Evolutionary conservation across 1,284 basidiomycete species (phyloP).

Genomic region (Calocybe gambosa): DNA sequence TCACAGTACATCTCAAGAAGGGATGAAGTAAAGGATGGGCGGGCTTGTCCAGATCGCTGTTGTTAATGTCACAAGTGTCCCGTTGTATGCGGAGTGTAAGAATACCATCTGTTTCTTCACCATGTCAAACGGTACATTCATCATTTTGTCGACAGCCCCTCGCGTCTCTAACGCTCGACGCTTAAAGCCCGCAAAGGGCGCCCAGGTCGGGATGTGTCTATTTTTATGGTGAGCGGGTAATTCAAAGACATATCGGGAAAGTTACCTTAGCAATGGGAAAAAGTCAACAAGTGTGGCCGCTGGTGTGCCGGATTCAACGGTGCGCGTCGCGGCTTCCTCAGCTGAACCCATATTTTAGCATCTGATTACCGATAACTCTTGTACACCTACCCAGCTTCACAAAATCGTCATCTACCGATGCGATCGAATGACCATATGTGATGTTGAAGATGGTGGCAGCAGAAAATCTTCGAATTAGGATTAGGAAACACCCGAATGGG

Average conservation of each 20-base stretch:
- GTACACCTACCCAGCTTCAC: constrained; percentile 29
- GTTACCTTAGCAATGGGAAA: constrained; percentile 42
- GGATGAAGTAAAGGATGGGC: constrained; percentile 48
- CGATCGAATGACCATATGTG: constrained; percentile 39
- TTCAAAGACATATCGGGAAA: neutral
- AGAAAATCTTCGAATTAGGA: constrained; percentile 29
- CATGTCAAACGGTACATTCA: constrained; percentile 47
- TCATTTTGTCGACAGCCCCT: constrained; percentile 37
- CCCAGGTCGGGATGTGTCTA: constrained; percentile 49
- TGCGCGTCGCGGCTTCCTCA: constrained; percentile 41
- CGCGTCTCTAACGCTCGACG: constrained; percentile 39
- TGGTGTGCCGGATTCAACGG: constrained; percentile 44
- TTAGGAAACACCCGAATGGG: neutral
- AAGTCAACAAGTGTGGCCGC: constrained; percentile 52
- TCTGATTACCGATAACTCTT: constrained; percentile 11
- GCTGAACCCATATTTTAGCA: constrained; percentile 24
- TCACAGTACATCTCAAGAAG: constrained; percentile 37
- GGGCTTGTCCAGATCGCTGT: constrained; percentile 37
- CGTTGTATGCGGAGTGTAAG: constrained; percentile 8
- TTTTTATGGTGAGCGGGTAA: constrained; percentile 5
- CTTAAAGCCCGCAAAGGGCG: constrained; percentile 53
- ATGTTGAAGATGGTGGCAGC: constrained; percentile 42
- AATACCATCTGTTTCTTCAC: constrained; percentile 45
- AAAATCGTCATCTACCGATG: constrained; percentile 35
- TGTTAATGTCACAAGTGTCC: constrained; percentile 12